These are phyloP conservation scores for Ophiostoma novo-ulmi DNA, from an alignment of 2,329 filamentous ascomycete genomes.

Conservation along the genomic window DNA sequence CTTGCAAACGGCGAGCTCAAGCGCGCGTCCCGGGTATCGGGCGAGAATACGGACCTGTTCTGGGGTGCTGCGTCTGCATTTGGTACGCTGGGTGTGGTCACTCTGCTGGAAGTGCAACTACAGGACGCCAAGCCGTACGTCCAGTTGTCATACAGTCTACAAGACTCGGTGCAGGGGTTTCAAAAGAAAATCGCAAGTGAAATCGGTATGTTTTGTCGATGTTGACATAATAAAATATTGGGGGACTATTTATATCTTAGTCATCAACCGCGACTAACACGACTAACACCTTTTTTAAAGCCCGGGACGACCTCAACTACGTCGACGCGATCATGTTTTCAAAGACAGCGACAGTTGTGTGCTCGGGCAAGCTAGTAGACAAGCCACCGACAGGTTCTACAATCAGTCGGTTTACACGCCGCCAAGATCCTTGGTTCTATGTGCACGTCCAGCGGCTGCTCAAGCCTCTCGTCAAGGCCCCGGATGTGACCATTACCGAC, in stretches of 20 bases:
- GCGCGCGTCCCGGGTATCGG: conserved; percentile 38
- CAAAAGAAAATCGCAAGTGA: conserved; percentile 39
- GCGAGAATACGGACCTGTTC: conserved; percentile 51
- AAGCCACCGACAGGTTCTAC: conserved; percentile 35
- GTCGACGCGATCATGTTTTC: conserved; percentile 66
- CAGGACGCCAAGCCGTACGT: conserved; percentile 51
- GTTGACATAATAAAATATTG: not conserved
- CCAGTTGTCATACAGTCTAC: conserved; percentile 49
- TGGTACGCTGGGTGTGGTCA: conserved; percentile 58
- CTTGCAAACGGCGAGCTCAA: conserved; percentile 53
- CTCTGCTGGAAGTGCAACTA: conserved; percentile 54
- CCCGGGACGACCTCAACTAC: conserved; percentile 45
- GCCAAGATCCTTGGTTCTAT: conserved; percentile 68
- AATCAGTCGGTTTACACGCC: conserved; percentile 49
- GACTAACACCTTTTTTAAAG: conserved; percentile 3
- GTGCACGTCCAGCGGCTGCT: conserved; percentile 53
- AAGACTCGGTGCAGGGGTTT: conserved; percentile 40
- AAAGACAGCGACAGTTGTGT: conserved; percentile 51
- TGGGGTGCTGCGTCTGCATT: conserved; percentile 54
- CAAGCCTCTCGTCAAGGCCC: conserved; percentile 30
- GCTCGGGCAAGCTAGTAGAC: conserved; percentile 54
- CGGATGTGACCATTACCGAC: conserved; percentile 33
- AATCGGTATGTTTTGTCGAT: conserved; percentile 18
- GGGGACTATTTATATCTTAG: not conserved
- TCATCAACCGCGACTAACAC: not conserved